Base-by-base conservation (phyloP, 2,329 filamentous ascomycete genomes). In the Hawksworthiomyces lignivorus region DNA sequence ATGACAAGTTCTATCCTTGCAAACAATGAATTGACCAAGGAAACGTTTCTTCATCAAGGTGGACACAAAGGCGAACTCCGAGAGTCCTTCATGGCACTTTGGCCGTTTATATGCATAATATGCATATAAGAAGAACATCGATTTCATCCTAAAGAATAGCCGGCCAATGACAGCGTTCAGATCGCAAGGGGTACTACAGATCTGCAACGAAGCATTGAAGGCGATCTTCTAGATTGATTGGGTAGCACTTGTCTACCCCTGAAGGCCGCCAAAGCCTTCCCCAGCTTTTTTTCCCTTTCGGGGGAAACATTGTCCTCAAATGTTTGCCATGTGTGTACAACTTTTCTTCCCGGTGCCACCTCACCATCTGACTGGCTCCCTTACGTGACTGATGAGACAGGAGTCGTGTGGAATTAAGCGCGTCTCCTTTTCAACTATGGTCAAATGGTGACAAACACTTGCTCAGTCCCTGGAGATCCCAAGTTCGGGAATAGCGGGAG, bases 311-410 rank as follows among this genome's bases (percentile, higher is more conserved):
- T n/a, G n/a, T n/a, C n/a, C n/a, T n/a, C n/a, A n/a, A n/a, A n/a
- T n/a, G n/a, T n/a, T n/a, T n/a, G n/a, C n/a, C n/a, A n/a, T n/a
- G n/a, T n/a, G n/a, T n/a, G n/a, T n/a, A n/a, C n/a, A n/a, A n/a
- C n/a, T 17, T 31, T 17, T 31, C 4, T 17, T 31, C 5, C 14
- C n/a, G 10, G 9, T 15, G 11, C 6, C 7, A 18, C 17, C 4
- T 28, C 18, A 21, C 22, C 22, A 22, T 9, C 24, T 26, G 31
- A 41, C 19, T 36, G 19, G 32, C 17, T 15, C 11, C 27, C 14
- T 30, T 31, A 26, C 32, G 39, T 32, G 39, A n/a, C 15, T 19
- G 32, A 24, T 36, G 39, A 41, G 39, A 41, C 39, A 36, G 39
- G 24, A 29, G 31, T 22, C 14, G 39, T 29, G 32, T 40, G 38